Base-by-base conservation (phyloP, 169 alveolate species). In the Neospora caninum region DNA sequence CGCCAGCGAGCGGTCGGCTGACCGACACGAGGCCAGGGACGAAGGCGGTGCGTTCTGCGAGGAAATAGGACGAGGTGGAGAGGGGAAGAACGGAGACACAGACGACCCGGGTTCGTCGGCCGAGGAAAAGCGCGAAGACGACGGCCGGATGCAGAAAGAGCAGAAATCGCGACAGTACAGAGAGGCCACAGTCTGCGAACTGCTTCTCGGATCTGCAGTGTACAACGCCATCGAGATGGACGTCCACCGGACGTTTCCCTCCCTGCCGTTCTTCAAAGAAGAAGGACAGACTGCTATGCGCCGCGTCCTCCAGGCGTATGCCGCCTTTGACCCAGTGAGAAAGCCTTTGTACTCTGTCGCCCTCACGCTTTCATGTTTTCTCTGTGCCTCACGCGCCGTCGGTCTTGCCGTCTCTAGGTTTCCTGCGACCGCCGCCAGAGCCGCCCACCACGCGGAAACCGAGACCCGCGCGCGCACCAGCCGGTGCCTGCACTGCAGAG, bases 311-410 rank as follows among this genome's bases (percentile, higher is more conserved):
- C 86, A 92, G 49, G 95, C 95, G 41, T 92, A 70, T 34, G 95
- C 95, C 27, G 49, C 82, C 78, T 92, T 53, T 54, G 95, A 92
- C 42, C 92, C 95, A 6, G 94, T 91, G 39, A 53, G 94, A 69
- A 2, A 6, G 13, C 58, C 58, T 13, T 49, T 49, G 58, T 13
- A 49, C 22, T 13, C 58, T 49, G 4, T 13, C 58, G 4, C 58
- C 58, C 22, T 49, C 58, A 7, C 58, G 4, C 58, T 49, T 49
- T 13, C 58, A 4, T 49, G 58, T 49, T 4, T 49, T 13, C 13
- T 49, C 58, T 13, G 4, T 49, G 58, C 58, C 13, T n/a, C n/a
- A n/a, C n/a, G n/a, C n/a, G n/a, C n/a, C n/a, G n/a, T n/a, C n/a
- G n/a, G n/a, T n/a, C n/a, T n/a, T n/a, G n/a, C n/a, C n/a, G n/a